Base-by-base conservation (phyloP, 202 grass and related monocot genomes). In the Bolboschoenoplectus hybrid region DNA sequence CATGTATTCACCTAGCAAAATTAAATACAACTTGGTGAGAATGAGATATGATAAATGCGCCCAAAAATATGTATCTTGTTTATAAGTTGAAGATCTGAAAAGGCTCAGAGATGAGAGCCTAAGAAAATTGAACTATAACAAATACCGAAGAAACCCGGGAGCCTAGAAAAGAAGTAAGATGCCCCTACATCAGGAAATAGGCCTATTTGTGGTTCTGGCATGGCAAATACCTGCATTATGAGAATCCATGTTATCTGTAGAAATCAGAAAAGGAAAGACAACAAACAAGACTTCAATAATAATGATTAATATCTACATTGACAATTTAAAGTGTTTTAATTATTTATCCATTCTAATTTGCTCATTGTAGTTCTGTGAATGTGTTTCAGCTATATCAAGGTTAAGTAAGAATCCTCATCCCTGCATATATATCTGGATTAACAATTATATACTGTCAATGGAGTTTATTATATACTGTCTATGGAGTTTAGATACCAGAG, bases 131-230 rank as follows among this genome's bases (percentile, higher is more conserved):
- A 51, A 40, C 41, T 63, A 50, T 5, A 38, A 17, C 26, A 32
- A 46, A 47, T 51, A 86, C 85, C 85, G 0, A 68, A 86, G 43
- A 80, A 86, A 32, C 45, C 73, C 2, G 72, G 60, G 53, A 86
- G 26, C 26, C 26, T 26, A 26, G 26, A 26, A 26, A 26, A 26
- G 26, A 26, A 26, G 26, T 26, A 26, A 65, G 85, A 86, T 32
- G 72, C 71, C 9, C 85, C 85, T 9, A 86, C 57, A 67, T 86
- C 72, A 36, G 85, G 85, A 43, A 86, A 86, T 5, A 67, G 38
- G 2, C 85, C 85, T 40, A 86, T n/a, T 80, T 72, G n/a, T 52
- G 73, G 11, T 80, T 86, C 85, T 86, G 85, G 85, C 85, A 86
- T 86, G 11, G 85, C 85, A 86, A 86, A 86, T 26, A 80, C 73